Conservation (phyloP, 1,139 yeast species). For the Hanseniaspora gamundiae region DNA sequence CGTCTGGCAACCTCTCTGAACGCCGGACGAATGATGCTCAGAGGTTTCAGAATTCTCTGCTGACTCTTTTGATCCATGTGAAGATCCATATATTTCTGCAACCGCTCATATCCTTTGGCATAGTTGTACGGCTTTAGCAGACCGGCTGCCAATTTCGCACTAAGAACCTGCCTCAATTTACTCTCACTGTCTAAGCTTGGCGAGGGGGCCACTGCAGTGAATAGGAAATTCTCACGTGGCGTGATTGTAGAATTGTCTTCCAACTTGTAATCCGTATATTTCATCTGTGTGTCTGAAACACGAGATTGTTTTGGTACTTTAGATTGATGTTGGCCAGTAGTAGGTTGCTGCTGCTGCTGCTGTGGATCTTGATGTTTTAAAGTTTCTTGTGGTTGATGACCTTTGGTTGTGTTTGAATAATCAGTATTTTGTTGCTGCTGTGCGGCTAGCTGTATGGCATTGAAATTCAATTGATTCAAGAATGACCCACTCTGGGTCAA, state of each 20-base stretch:
- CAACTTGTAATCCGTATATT: no score
- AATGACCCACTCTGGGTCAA: neutral
- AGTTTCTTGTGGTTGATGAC: constrained; percentile 5
- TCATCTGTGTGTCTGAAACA: no score
- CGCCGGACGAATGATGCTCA: constrained; percentile 83
- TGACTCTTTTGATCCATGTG: constrained; percentile 72
- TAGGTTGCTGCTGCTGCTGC: neutral
- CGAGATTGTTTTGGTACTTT: no score
- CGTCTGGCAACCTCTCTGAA: constrained; percentile 89
- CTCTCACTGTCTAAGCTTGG: constrained; percentile 93
- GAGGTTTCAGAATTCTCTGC: constrained; percentile 79
- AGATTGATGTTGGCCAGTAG: no score
- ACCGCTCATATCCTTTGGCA: constrained; percentile 84
- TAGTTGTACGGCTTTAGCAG: constrained; percentile 85
- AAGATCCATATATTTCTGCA: constrained; percentile 86
- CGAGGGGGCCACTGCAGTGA: constrained; percentile 96
- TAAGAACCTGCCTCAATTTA: constrained; percentile 84
- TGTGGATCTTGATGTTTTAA: neutral
- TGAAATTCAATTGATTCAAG: neutral
- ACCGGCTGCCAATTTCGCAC: constrained; percentile 92
- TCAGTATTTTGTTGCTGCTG: constrained; percentile 6
- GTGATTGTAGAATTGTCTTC: constrained; percentile 24
- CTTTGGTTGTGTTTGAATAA: neutral
- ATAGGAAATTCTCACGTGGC: constrained; percentile 83
- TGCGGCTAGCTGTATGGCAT: constrained; percentile 4